Base-by-base conservation (phyloP, 805 yeast genomes). In the Zygotorulaspora sp. region DNA sequence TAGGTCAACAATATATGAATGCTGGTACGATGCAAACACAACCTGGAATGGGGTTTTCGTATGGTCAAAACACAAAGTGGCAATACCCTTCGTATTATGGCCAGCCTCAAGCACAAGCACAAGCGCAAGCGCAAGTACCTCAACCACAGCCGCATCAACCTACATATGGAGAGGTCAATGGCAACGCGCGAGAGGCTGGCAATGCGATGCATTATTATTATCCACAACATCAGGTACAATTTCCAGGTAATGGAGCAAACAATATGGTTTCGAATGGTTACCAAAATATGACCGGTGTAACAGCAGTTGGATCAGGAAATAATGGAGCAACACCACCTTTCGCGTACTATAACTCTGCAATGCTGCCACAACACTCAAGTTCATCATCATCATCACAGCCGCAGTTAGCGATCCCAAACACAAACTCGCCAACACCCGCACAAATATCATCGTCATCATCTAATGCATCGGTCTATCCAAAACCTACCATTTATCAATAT, bases 401-500 rank as follows among this genome's bases (percentile, higher is more conserved):
- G 30, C 23, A 21, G 19, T 20, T 22, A 4, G 5, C 30, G 14
- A 19, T 14, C 15, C 9, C 36, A 2, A 32, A 23, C 20, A 19
- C 3, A 6, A 23, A 25, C 15, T 16, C 19, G n/a, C 30, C 30
- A 12, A 17, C 36, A n/a, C 28, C 36, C 12, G 15, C 37, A 30
- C 41, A 33, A 16, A 21, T 27, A 8, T 19, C 33, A 11, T 30
- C 32, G 9, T 17, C 33, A 24, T 30, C 33, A 4, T 30, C 33
- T 9, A 8, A 18, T 12, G 14, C 35, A 32, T 32, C 35, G 26
- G 30, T 17, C 13, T 35, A 33, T 25, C 38, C 42, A 9, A 30
- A 32, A 10, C 42, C 42, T 15, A 38, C 33, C 22, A 30, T 40
- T 17, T 43, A 43, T 20, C 47, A 43, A 29, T 43, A 39, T 17